Conservation (phyloP, 2,329 filamentous ascomycete species). For the Aspergillus pseudotamarii region DNA sequence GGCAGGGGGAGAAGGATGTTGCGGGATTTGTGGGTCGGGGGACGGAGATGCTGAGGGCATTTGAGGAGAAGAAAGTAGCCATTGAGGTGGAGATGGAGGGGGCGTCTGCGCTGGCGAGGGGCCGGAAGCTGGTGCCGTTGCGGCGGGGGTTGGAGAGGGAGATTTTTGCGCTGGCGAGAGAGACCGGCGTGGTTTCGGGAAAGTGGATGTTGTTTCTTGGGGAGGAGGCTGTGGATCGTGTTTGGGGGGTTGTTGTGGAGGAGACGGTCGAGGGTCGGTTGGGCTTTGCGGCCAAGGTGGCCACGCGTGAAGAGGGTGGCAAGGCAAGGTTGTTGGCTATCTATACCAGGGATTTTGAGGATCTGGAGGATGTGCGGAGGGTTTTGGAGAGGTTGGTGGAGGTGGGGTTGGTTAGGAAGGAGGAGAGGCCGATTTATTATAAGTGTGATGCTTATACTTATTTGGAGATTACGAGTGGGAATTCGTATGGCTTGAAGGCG, state of each 20-base stretch:
- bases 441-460: constrained; percentile 75
- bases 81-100: constrained; percentile 54
- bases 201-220: constrained; percentile 54
- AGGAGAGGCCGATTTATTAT: constrained; percentile 67
- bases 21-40: constrained; percentile 57
- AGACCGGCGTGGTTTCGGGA: constrained; percentile 62
- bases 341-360: constrained; percentile 75
- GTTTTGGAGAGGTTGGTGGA: constrained; percentile 66
- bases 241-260: constrained; percentile 65
- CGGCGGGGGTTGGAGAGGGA: constrained; percentile 52
- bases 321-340: constrained; percentile 69
- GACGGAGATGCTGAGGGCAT: constrained; percentile 55
- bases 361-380: constrained; percentile 68
- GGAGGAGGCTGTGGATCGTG: constrained; percentile 24
- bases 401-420: constrained; percentile 58
- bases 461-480: constrained; percentile 62
- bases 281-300: constrained; percentile 73
- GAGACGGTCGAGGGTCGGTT: constrained; percentile 70
- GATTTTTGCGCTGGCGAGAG: constrained; percentile 64
- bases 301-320: constrained; percentile 52
- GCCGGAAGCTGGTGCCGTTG: constrained; percentile 44
- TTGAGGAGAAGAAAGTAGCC: constrained; percentile 49
- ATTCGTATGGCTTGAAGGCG: constrained; percentile 64
- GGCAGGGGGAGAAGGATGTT: constrained; percentile 47
- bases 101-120: constrained; percentile 41